Percentiles rank a stretch among this genome's conserved stretches.
Conservation (phyloP, 208 protist genomes). For the Leishmania gerbilli region DNA sequence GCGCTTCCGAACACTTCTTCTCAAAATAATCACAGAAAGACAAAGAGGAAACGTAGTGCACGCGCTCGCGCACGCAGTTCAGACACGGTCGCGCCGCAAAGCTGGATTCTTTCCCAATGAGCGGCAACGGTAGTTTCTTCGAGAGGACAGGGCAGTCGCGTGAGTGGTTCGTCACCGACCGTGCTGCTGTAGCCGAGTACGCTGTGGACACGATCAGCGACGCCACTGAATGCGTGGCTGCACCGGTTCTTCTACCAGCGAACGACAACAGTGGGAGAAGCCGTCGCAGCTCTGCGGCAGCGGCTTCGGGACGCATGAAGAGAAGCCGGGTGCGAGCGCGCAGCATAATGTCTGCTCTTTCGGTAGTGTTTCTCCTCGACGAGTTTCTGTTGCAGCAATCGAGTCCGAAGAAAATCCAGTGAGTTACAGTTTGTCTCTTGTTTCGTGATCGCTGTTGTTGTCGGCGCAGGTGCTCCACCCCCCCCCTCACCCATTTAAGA, state of each 20-base stretch:
- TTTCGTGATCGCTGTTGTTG: not conserved
- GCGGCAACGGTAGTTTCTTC: conserved; percentile 46
- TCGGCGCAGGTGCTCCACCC: not conserved
- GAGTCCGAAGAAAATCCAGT: not conserved
- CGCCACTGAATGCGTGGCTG: conserved; percentile 26
- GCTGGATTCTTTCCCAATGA: conserved; percentile 37
- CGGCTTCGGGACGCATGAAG: conserved; percentile 18
- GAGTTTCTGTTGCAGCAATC: not conserved
- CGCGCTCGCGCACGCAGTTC: conserved; percentile 50
- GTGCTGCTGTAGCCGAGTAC: conserved; percentile 23
- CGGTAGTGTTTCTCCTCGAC: not conserved
- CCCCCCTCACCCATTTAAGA: not conserved
- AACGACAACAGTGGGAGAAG: conserved; percentile 32
- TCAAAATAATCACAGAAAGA: conserved; percentile 69
- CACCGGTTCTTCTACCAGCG: not conserved
- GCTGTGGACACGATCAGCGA: conserved; percentile 42
- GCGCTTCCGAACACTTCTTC: conserved; percentile 24
- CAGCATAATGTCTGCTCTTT: conserved; percentile 12
- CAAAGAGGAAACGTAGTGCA: conserved; percentile 76
- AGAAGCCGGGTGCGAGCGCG: conserved; percentile 6
- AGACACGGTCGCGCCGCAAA: conserved; percentile 61
- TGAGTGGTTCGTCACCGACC: conserved; percentile 19
- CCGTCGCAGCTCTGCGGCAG: conserved; percentile 20
- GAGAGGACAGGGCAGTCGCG: conserved; percentile 62
- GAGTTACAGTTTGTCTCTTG: not conserved